phyloP scores from a whole-genome alignment of 108 stramenopile species.

The Nitzschia putrida region DNA sequence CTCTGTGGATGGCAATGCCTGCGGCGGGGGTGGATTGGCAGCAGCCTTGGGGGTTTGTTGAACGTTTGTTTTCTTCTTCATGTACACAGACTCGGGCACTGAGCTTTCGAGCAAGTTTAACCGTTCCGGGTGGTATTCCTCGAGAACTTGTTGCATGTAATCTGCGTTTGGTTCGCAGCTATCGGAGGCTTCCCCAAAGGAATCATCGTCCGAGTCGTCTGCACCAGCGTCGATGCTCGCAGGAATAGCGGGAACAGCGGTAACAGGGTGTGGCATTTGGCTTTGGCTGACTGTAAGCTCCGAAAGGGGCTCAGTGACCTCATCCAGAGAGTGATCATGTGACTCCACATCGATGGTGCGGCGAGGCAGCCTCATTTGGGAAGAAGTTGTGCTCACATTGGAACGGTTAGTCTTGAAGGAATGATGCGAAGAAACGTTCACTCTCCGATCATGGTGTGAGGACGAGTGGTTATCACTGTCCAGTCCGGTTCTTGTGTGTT shows the following conservation, averaged over 20 bases:
- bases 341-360: constrained; percentile 16
- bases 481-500: constrained; percentile 5
- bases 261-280: neutral
- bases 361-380: neutral
- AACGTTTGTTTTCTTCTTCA: neutral
- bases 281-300: neutral
- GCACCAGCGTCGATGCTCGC: neutral
- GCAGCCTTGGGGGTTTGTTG: neutral
- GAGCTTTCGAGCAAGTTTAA: constrained; percentile 13
- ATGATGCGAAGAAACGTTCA: neutral
- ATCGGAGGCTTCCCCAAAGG: constrained; percentile 25
- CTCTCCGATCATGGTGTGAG: neutral
- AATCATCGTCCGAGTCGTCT: constrained; percentile 12
- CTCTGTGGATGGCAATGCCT: neutral
- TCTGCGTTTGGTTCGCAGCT: constrained; percentile 12
- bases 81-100: constrained; percentile 17
- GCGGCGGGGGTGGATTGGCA: neutral
- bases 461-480: constrained; percentile 13
- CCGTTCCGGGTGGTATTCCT: constrained; percentile 24
- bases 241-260: neutral
- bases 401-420: no score
- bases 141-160: constrained; percentile 18
- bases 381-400: no score
- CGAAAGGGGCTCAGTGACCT: neutral
- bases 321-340: constrained; percentile 12